Conservation (phyloP, 2,329 filamentous ascomycete genomes). For the Parascedosporium putredinis region DNA sequence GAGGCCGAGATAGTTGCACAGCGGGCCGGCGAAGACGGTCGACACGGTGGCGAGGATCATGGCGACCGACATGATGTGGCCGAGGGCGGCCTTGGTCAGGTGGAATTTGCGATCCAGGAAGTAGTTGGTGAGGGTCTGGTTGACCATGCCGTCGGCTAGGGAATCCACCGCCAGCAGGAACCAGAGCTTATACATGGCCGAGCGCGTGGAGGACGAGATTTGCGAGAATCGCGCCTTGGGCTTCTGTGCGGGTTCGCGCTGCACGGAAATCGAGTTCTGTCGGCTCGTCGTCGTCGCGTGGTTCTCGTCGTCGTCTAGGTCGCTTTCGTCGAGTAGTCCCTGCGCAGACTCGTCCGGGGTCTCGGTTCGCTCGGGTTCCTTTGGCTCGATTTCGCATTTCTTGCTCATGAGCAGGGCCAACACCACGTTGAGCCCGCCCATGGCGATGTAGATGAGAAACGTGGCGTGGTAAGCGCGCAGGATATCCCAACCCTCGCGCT, state of each 20-base stretch:
- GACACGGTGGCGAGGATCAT: slow-evolving; percentile 45
- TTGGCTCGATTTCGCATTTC: slow-evolving; percentile 39
- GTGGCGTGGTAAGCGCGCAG: slow-evolving; percentile 43
- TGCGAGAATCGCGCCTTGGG: slow-evolving; percentile 32
- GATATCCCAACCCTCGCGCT: slow-evolving; percentile 36
- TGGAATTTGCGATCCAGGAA: slow-evolving; percentile 47
- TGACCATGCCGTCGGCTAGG: slow-evolving; percentile 56
- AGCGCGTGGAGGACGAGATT: slow-evolving; percentile 46
- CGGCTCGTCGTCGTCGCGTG: not conserved
- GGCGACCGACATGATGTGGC: slow-evolving; percentile 44
- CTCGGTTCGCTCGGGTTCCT: slow-evolving; percentile 13
- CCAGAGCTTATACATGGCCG: slow-evolving; percentile 54
- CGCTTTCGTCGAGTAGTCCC: slow-evolving; percentile 16
- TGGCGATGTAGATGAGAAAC: slow-evolving; percentile 47
- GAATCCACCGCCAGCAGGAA: slow-evolving; percentile 54
- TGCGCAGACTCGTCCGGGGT: slow-evolving; percentile 12
- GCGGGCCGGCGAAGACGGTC: slow-evolving; percentile 45
- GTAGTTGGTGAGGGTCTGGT: slow-evolving; percentile 46
- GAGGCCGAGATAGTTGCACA: slow-evolving; percentile 47
- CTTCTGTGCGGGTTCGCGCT: slow-evolving; percentile 11
- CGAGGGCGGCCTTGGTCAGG: slow-evolving; percentile 44
- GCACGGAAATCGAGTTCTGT: no score
- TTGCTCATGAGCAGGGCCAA: slow-evolving; percentile 35
- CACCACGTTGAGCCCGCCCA: slow-evolving; percentile 41
- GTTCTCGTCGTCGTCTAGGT: slow-evolving; percentile 10